Conservation (phyloP, 352 stramenopile species). For the Pythium scleroteichum region DNA sequence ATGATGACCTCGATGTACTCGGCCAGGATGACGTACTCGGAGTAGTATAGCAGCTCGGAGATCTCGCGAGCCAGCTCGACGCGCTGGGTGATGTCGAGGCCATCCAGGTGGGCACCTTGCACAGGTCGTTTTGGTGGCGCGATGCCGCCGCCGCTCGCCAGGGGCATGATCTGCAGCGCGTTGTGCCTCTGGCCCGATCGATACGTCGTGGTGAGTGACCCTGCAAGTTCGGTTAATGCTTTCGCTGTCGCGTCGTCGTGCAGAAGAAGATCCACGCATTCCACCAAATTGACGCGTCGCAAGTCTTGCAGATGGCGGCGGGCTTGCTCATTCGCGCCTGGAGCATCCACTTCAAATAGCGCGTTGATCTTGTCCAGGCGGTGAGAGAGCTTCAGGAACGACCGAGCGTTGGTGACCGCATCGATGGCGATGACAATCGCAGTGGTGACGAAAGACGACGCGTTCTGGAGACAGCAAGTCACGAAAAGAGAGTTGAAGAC, state of each 20-base stretch:
- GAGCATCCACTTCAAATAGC: slow-evolving; percentile 9
- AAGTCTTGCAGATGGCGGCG: too few relatives aligned
- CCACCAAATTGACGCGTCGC: too few relatives aligned
- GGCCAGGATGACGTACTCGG: slow-evolving; percentile 47
- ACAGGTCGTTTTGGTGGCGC: too few relatives aligned
- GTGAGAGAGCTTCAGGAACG: too few relatives aligned
- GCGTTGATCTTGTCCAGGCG: too few relatives aligned
- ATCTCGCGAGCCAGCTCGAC: slow-evolving; percentile 3
- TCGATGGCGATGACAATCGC: slow-evolving; percentile 29
- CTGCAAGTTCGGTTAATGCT: too few relatives aligned
- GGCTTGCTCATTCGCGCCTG: background rate
- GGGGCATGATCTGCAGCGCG: too few relatives aligned
- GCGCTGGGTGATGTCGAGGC: background rate
- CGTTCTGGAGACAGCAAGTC: slow-evolving; percentile 42
- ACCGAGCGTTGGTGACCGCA: background rate
- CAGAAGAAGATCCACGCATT: too few relatives aligned
- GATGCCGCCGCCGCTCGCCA: too few relatives aligned
- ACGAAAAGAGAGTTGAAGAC: slow-evolving; percentile 37
- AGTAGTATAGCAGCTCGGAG: slow-evolving; percentile 35
- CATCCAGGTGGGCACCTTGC: background rate
- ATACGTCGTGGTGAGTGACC: too few relatives aligned
- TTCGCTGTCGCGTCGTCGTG: too few relatives aligned
- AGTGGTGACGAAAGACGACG: slow-evolving; percentile 30
- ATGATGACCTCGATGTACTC: slow-evolving; percentile 44
- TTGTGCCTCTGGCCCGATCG: too few relatives aligned